Evolutionary conservation across 169 alveolate species (phyloP).

Genomic region (Plasmodium chabaudi): DNA sequence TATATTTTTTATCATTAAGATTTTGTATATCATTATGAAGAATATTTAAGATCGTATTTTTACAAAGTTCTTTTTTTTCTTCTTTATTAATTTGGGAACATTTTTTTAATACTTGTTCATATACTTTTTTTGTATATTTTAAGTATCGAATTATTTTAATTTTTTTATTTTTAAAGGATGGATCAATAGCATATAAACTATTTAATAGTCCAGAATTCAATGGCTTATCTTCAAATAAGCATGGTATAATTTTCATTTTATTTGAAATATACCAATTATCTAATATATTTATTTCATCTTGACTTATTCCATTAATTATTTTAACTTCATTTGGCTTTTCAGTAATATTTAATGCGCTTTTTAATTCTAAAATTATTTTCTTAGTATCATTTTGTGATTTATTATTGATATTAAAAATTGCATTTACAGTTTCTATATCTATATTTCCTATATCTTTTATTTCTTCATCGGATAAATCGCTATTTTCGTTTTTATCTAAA

Average conservation of each 20-base stretch:
- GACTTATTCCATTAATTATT: conserved; percentile 44
- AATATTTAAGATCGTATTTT: conserved; percentile 6
- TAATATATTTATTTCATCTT: conserved; percentile 27
- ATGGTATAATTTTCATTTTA: conserved; percentile 61
- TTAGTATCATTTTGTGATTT: conserved; percentile 32
- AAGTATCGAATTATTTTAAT: conserved; percentile 46
- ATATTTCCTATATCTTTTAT: conserved; percentile 1
- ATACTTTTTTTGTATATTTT: conserved; percentile 39
- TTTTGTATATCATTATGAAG: conserved; percentile 22
- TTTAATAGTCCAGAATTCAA: conserved; percentile 13
- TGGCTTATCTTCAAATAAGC: conserved; percentile 60
- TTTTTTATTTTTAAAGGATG: conserved; percentile 51
- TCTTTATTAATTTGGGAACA: conserved; percentile 7
- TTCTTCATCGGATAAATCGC: background rate
- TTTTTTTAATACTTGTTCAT: conserved; percentile 36
- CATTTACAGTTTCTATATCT: background rate
- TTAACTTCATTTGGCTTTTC: conserved; percentile 24
- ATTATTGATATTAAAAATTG: background rate
- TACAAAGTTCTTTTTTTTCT: conserved; percentile 8
- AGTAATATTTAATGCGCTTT: conserved; percentile 33
- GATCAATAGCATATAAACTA: conserved; percentile 31
- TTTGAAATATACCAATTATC: conserved; percentile 56
- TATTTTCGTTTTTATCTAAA: background rate
- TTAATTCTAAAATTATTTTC: conserved; percentile 51
- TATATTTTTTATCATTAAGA: conserved; percentile 30